Base-by-base conservation (phyloP, 1,284 basidiomycete species). In the Volvariella volvacea region DNA sequence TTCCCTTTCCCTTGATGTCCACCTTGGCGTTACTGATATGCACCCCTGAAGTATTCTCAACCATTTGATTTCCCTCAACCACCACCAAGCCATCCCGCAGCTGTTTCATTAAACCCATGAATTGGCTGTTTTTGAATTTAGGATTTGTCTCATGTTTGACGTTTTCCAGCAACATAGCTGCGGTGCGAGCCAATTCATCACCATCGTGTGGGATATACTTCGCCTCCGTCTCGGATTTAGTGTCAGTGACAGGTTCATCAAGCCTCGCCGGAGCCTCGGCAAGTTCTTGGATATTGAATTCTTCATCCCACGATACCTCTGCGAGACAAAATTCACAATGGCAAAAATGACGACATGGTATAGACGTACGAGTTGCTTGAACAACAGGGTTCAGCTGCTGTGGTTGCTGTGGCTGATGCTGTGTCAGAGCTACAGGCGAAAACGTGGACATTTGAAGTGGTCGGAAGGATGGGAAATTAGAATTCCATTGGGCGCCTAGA, bases 121-220 rank as follows among this genome's bases (percentile, higher is more conserved):
- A 98, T 50, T 81, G 74, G 62, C 91, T 94, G 42, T 93, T 79
- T 59, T 83, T 76, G 60, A 98, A 92, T 62, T 97, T 97, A 36
- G 84, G 79, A 57, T 90, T 93, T 51, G 78, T 72, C 48, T 83
- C 79, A 45, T 82, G 65, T 55, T 74, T 71, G 36, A 92, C 74
- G 22, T 83, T 75, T 45, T 88, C 75, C 33, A 91, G 65, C 39
- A 92, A 74, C 22, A 77, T 61, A 12, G 75, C 85, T 2, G 89
- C 89, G 1, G 88, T 85, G 21, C 76, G 75, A 3, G 90, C 83
- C 21, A 92, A 76, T 42, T 88, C 80, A 50, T 90, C 86, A 2
- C 59, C 55, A 28, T 28, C 25, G 25, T 28, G 25, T 28, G 25
- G 12, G 6, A 28, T 28, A 28, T 6, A 12, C 12, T 28, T 28